Conservation (phyloP, 2,329 filamentous ascomycete species). For the Metarhizium brunneum region DNA sequence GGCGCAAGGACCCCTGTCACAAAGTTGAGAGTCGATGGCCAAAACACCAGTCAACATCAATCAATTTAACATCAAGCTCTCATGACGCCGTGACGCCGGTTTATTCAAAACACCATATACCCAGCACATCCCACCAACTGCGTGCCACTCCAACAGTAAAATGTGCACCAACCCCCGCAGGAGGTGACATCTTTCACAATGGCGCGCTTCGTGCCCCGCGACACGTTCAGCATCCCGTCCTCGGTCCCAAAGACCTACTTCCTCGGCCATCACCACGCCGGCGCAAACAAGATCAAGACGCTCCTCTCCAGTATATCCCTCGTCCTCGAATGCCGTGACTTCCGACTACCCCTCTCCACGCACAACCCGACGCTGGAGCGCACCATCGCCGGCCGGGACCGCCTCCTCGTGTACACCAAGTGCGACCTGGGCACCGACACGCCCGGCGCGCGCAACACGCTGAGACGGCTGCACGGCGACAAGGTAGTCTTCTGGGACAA, state of each 20-base stretch:
- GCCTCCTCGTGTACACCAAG: constrained; percentile 88
- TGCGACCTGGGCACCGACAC: constrained; percentile 55
- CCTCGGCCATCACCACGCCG: constrained; percentile 82
- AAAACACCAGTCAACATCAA: neutral
- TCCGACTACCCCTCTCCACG: constrained; percentile 79
- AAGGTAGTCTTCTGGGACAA: constrained; percentile 36
- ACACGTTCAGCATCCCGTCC: constrained; percentile 58
- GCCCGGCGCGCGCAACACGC: constrained; percentile 14
- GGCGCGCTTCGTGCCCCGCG: constrained; percentile 60
- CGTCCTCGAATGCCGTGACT: constrained; percentile 90
- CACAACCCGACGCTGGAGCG: constrained; percentile 85
- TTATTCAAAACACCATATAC: neutral
- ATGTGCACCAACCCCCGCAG: neutral
- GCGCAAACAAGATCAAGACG: constrained; percentile 72
- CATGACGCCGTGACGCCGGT: neutral
- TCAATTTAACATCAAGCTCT: neutral
- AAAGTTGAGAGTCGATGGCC: neutral
- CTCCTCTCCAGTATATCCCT: constrained; percentile 74
- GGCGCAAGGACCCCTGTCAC: neutral
- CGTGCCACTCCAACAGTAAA: neutral
- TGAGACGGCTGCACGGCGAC: constrained; percentile 25
- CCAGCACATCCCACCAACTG: neutral
- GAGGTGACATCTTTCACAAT: constrained; percentile 10
- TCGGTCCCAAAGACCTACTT: constrained; percentile 86
- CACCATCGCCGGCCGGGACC: constrained; percentile 59